Evolutionary conservation across 2,329 filamentous ascomycete genomes (phyloP).

Genomic region (Epichloe typhina): DNA sequence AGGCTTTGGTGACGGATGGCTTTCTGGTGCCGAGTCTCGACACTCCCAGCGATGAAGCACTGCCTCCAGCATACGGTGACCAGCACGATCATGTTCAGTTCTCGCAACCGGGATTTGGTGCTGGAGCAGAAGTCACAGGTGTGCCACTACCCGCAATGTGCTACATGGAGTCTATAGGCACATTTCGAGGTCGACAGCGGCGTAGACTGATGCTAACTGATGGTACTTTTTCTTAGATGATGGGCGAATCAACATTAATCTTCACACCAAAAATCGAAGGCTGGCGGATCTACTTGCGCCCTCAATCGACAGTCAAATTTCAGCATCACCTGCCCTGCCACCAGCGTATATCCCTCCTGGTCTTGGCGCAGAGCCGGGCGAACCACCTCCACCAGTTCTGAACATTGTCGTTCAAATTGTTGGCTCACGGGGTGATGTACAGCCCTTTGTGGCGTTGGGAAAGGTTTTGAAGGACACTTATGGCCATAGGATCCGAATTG

Average conservation of each 20-base stretch:
- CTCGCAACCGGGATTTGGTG: constrained; percentile 48
- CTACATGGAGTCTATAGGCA: background rate
- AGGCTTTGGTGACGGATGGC: constrained; percentile 24
- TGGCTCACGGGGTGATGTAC: constrained; percentile 61
- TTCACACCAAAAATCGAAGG: constrained; percentile 55
- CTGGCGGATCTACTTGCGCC: constrained; percentile 56
- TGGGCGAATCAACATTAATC: constrained; percentile 67
- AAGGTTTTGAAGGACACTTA: constrained; percentile 50
- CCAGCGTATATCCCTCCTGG: constrained; percentile 62
- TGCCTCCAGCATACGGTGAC: constrained; percentile 46
- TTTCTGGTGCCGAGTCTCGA: constrained; percentile 29
- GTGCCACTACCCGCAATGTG: constrained; percentile 3
- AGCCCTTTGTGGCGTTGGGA: constrained; percentile 61
- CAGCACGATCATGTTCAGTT: constrained; percentile 42
- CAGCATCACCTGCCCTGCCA: constrained; percentile 38
- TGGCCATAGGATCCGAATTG: constrained; percentile 59
- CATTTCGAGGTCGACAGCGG: background rate
- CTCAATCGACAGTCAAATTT: constrained; percentile 43
- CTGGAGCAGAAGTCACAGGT: constrained; percentile 47
- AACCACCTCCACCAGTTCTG: constrained; percentile 42
- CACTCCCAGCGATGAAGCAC: constrained; percentile 22
- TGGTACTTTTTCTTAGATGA: constrained; percentile 36
- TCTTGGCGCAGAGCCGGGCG: constrained; percentile 48
- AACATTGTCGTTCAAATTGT: constrained; percentile 67
- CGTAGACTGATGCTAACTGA: background rate